Evolutionary conservation across 2,329 filamentous ascomycete species (phyloP).

Genomic region (Allantophomopsis cytisporea): DNA sequence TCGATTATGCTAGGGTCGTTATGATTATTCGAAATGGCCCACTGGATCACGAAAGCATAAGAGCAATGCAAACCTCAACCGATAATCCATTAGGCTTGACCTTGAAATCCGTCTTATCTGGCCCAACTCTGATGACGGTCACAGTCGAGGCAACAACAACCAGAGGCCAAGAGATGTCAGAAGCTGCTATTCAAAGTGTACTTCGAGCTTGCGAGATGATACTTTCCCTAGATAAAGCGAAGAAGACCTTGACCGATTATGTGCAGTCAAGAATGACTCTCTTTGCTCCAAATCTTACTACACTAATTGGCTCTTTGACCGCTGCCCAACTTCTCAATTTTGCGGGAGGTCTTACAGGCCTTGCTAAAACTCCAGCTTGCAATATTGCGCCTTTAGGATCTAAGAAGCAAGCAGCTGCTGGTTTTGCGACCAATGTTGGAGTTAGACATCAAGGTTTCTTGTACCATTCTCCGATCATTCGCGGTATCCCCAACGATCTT

Average conservation of each 20-base stretch:
- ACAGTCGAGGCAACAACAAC: constrained; percentile 89
- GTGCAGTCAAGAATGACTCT: constrained; percentile 95
- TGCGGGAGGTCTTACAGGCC: constrained; percentile 73
- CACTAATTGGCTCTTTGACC: constrained; percentile 80
- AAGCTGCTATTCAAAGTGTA: constrained; percentile 63
- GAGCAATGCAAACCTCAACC: constrained; percentile 59
- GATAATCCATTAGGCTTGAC: constrained; percentile 67
- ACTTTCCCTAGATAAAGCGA: constrained; percentile 75
- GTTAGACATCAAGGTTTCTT: constrained; percentile 87
- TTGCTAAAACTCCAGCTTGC: constrained; percentile 87
- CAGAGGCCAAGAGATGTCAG: constrained; percentile 62
- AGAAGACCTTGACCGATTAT: constrained; percentile 78
- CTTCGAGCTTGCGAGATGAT: constrained; percentile 75
- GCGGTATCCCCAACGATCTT: constrained; percentile 69
- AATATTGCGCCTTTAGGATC: constrained; percentile 86
- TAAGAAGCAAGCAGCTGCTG: constrained; percentile 67
- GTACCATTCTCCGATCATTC: constrained; percentile 82
- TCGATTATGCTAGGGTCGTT: constrained; percentile 93
- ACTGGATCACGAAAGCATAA: constrained; percentile 69
- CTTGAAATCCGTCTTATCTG: constrained; percentile 71
- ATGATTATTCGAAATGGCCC: constrained; percentile 87
- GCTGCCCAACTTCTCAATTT: constrained; percentile 95
- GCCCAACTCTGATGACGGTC: constrained; percentile 87
- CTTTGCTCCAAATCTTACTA: constrained; percentile 88
- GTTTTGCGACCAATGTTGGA: constrained; percentile 85